phyloP scores from a whole-genome alignment of 257 asterid genomes.

The Capsicum chinense region DNA sequence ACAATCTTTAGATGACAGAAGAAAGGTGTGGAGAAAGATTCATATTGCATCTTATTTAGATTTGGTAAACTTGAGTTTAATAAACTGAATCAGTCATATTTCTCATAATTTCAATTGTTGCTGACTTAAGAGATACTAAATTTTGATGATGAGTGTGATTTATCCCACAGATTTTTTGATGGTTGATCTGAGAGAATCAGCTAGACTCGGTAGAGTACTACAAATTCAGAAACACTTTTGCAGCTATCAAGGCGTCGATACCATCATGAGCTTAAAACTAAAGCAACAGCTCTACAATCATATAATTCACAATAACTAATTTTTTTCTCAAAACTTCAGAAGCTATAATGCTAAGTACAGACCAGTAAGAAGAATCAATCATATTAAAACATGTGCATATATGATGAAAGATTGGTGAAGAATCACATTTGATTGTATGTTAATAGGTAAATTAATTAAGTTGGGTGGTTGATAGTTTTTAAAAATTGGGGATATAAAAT shows the following conservation, averaged over 20 bases:
- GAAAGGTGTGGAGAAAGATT: neutral
- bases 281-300: slow-evolving; percentile 61
- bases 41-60: neutral
- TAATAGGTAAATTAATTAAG: too few species aligned
- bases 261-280: slow-evolving; percentile 49
- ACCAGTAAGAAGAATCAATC: neutral
- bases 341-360: neutral
- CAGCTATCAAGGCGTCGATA: slow-evolving; percentile 45
- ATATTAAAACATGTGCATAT: neutral
- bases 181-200: slow-evolving; percentile 34
- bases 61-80: neutral
- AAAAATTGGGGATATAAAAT: too few species aligned
- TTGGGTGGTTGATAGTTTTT: too few species aligned
- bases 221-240: slow-evolving; percentile 53
- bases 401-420: too few species aligned
- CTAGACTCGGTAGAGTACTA: slow-evolving; percentile 34
- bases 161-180: slow-evolving; percentile 31
- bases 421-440: too few species aligned
- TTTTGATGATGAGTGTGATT: neutral
- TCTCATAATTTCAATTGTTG: slow-evolving; percentile 19
- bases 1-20: neutral
- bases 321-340: neutral
- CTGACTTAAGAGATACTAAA: neutral
- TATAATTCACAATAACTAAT: slow-evolving; percentile 45
- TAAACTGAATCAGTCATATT: slow-evolving; percentile 3